Evolutionary conservation across 225 moss, liverwort and hornwort genomes (phyloP).

Genomic region (Takakia lepidozioides): DNA sequence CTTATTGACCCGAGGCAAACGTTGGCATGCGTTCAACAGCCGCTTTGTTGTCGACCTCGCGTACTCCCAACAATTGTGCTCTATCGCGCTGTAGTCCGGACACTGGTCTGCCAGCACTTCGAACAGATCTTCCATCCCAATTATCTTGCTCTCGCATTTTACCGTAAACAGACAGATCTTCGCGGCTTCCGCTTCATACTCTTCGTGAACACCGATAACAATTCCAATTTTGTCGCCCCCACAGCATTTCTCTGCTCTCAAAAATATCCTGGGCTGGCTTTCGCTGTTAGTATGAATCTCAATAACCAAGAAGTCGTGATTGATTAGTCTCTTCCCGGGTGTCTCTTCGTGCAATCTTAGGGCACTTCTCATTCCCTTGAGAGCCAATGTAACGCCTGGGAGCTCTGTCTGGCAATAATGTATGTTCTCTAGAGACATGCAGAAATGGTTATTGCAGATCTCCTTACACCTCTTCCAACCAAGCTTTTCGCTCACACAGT

Average conservation of each 20-base stretch:
- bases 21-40: background rate
- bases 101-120: background rate
- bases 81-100: background rate
- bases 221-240: background rate
- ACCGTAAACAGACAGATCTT: background rate
- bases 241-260: too few species aligned
- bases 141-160: background rate
- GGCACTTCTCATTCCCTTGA: too few species aligned
- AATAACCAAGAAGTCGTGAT: too few species aligned
- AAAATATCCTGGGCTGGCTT: too few species aligned
- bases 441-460: background rate
- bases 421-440: background rate
- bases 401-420: slow-evolving; percentile 1
- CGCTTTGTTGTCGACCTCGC: background rate
- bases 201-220: background rate
- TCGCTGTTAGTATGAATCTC: too few species aligned
- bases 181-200: too few species aligned
- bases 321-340: too few species aligned
- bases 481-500: too few species aligned
- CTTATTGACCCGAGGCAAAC: too few species aligned
- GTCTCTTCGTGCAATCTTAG: too few species aligned
- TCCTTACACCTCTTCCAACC: too few species aligned
- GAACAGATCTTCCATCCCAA: background rate
- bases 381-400: background rate
- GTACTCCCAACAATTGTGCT: slow-evolving; percentile 4